These are phyloP conservation scores for Daldinia eschscholtzii DNA, from an alignment of 2,329 filamentous ascomycete species.

Conservation along the genomic window DNA sequence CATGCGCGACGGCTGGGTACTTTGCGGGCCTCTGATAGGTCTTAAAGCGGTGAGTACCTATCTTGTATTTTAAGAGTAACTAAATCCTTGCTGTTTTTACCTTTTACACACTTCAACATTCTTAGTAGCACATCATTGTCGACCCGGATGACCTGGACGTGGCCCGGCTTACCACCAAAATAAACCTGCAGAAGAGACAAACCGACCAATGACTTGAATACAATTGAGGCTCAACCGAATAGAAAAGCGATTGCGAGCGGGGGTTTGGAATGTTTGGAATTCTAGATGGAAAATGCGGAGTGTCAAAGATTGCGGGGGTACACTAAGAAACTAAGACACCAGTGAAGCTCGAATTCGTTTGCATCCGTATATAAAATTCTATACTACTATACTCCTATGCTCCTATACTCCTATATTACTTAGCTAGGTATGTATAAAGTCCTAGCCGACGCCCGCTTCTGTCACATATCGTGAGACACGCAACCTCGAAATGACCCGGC, in stretches of 20 bases:
- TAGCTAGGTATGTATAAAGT: not conserved
- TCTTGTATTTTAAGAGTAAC: conserved; percentile 26
- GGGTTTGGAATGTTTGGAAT: conserved; percentile 18
- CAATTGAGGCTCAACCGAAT: conserved; percentile 41
- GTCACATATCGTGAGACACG: conserved; percentile 8
- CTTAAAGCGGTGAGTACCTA: conserved; percentile 26
- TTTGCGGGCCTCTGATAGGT: conserved; percentile 34
- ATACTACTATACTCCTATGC: not conserved
- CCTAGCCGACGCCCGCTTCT: not conserved
- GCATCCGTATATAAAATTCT: conserved; percentile 33
- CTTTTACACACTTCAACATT: conserved; percentile 8
- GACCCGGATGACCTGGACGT: conserved; percentile 24
- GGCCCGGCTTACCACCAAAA: conserved; percentile 27
- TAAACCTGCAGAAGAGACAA: conserved; percentile 24
- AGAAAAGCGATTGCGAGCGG: conserved; percentile 19
- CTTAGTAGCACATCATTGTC: conserved; percentile 12
- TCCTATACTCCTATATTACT: no score
- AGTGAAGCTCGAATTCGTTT: conserved; percentile 27
- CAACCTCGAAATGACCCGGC: conserved; percentile 40
- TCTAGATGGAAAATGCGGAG: conserved; percentile 29
- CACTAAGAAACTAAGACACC: conserved; percentile 3
- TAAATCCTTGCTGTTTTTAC: conserved; percentile 28
- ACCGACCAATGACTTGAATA: conserved; percentile 28
- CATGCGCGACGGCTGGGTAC: conserved; percentile 27
- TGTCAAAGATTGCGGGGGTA: conserved; percentile 36